Percentiles rank a stretch among this genome's conserved stretches.
phyloP scores from a whole-genome alignment of 345 rosid species.

The Reutealis trisperma region DNA sequence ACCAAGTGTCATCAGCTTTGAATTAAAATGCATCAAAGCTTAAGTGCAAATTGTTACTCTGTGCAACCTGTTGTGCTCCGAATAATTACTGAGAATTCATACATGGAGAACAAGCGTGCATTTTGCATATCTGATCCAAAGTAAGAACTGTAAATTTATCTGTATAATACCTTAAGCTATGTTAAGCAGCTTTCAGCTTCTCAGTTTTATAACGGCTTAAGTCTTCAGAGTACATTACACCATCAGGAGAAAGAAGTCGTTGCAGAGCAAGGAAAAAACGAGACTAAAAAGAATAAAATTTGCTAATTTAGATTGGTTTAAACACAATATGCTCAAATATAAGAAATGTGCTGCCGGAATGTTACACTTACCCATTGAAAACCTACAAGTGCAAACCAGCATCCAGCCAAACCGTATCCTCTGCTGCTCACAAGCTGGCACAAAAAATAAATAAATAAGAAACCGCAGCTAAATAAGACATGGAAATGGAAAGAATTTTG shows the following conservation, averaged over 20 bases:
- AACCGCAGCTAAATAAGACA: neutral
- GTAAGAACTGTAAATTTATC: neutral
- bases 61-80: neutral
- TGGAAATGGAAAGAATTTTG: neutral
- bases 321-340: neutral
- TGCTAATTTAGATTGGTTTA: neutral
- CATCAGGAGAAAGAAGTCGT: slow-evolving; percentile 33
- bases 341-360: neutral
- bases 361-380: slow-evolving; percentile 30
- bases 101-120: neutral
- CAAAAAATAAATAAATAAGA: neutral
- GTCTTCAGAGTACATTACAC: slow-evolving; percentile 46
- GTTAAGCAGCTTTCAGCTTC: slow-evolving; percentile 38
- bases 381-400: slow-evolving; percentile 34
- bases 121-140: neutral
- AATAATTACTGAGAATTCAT: neutral
- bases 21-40: neutral
- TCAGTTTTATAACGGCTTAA: slow-evolving; percentile 23
- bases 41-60: neutral
- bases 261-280: slow-evolving; percentile 19
- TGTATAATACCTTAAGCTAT: neutral
- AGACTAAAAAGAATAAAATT: slow-evolving; percentile 12
- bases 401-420: slow-evolving; percentile 30
- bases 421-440: slow-evolving; percentile 23
- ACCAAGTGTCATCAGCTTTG: neutral